Percentiles rank a stretch among this genome's conserved stretches.
Conservation (phyloP, 176 grass and related monocot genomes). For the Dactylis glomerata region DNA sequence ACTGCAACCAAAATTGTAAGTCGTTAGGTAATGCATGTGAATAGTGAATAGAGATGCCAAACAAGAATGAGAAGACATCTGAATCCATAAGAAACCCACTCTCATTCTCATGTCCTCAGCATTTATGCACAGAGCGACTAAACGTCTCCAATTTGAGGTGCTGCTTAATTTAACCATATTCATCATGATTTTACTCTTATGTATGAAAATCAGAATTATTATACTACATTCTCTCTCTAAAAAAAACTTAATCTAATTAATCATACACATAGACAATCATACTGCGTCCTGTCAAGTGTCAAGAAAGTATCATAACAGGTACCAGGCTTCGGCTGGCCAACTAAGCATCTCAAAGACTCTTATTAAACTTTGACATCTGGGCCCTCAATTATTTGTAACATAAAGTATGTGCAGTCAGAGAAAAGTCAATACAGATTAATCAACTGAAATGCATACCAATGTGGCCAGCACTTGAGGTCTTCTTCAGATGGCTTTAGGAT, state of each 20-base stretch:
- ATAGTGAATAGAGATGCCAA: not conserved
- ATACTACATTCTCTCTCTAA: not conserved
- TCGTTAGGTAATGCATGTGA: slow-evolving; percentile 6
- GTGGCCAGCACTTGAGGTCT: slow-evolving; percentile 80
- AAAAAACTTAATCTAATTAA: not conserved
- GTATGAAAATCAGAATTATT: not conserved
- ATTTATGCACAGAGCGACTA: not conserved
- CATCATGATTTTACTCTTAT: not conserved
- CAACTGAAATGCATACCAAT: slow-evolving; percentile 57
- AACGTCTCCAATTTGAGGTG: not conserved
- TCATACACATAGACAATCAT: not conserved
- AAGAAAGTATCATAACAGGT: not conserved
- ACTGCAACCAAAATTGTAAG: slow-evolving; percentile 39
- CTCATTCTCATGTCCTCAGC: not conserved
- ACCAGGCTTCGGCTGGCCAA: not conserved
- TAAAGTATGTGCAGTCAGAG: not conserved
- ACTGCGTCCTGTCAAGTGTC: not conserved
- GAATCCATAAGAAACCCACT: not conserved
- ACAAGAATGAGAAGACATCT: not conserved
- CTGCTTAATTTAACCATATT: not conserved
- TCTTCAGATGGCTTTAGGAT: slow-evolving; percentile 91
- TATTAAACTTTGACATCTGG: not conserved
- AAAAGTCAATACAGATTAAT: not conserved
- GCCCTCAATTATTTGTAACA: slow-evolving; percentile 5
- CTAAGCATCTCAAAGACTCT: not conserved